Evolutionary conservation across 2,329 filamentous ascomycete species (phyloP).

Genomic region (Periconia macrospinosa): DNA sequence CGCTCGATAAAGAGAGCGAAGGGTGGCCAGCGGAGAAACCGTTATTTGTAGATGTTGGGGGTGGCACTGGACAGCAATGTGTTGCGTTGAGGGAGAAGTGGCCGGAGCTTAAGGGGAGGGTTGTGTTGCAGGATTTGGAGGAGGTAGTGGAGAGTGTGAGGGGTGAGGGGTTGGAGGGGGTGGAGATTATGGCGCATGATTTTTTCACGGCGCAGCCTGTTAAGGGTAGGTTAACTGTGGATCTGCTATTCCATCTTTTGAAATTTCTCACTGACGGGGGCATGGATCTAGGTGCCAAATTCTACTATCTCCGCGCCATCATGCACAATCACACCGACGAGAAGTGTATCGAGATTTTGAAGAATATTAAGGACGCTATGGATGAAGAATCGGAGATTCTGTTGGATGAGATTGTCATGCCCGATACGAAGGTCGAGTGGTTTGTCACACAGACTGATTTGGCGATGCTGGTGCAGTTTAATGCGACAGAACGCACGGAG

Average conservation of each 20-base stretch:
- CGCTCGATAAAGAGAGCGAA: neutral
- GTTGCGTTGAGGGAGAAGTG: conserved; percentile 1
- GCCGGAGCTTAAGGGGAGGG: conserved; percentile 1
- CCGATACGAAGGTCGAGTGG: conserved; percentile 37
- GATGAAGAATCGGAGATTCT: conserved; percentile 41
- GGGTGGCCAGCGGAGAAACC: conserved; percentile 1
- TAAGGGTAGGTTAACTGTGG: conserved; percentile 5
- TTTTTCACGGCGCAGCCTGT: conserved; percentile 6
- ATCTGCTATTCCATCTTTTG: no score
- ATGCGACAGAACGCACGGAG: conserved; percentile 39
- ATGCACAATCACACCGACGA: conserved; percentile 47
- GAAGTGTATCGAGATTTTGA: conserved; percentile 38
- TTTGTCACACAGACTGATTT: conserved; percentile 41
- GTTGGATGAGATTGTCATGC: conserved; percentile 49
- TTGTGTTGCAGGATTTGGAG: conserved; percentile 10
- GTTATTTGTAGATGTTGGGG: conserved; percentile 14
- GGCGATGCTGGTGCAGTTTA: conserved; percentile 42
- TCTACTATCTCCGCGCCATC: conserved; percentile 45
- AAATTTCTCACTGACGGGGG: no score
- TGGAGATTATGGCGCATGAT: conserved; percentile 3
- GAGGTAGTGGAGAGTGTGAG: neutral
- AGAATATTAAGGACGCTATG: conserved; percentile 38
- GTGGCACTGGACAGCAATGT: conserved; percentile 13
- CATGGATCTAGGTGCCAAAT: conserved; percentile 23
- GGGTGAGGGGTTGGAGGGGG: neutral